These are phyloP conservation scores for Phytopythium helicoides DNA, from an alignment of 352 stramenopile genomes.

Conservation along the genomic window DNA sequence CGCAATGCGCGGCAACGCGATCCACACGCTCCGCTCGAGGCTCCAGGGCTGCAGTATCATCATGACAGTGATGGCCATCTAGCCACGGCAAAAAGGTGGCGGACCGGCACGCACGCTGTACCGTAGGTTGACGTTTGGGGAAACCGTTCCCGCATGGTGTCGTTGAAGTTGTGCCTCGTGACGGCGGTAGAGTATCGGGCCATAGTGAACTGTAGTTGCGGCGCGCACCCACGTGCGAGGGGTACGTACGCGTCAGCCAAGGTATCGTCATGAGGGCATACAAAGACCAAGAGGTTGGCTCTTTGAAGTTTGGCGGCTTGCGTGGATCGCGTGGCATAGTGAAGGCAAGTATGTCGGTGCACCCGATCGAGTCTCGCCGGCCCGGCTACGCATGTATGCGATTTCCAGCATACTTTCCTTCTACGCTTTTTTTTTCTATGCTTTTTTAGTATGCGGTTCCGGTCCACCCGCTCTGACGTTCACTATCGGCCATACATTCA, in stretches of 20 bases:
- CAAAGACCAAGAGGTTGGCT: not conserved
- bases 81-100: too few relatives aligned
- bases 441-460: conserved; percentile 2
- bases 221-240: not conserved
- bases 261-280: not conserved
- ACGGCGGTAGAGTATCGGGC: too few relatives aligned
- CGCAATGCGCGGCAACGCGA: too few relatives aligned
- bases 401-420: not conserved
- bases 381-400: conserved; percentile 1
- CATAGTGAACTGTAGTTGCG: not conserved
- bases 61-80: too few relatives aligned
- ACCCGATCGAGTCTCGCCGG: not conserved
- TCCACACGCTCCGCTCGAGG: too few relatives aligned
- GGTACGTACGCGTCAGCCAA: conserved; percentile 1
- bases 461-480: not conserved
- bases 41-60: too few relatives aligned
- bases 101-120: too few relatives aligned
- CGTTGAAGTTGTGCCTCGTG: conserved; percentile 1
- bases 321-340: conserved; percentile 1
- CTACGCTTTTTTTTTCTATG: conserved; percentile 2
- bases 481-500: too few relatives aligned
- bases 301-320: conserved; percentile 1
- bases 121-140: too few relatives aligned
- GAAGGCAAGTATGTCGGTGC: not conserved
- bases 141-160: conserved; percentile 1